Base-by-base conservation (phyloP, 2,329 filamentous ascomycete species). In the Aulographum hederae region DNA sequence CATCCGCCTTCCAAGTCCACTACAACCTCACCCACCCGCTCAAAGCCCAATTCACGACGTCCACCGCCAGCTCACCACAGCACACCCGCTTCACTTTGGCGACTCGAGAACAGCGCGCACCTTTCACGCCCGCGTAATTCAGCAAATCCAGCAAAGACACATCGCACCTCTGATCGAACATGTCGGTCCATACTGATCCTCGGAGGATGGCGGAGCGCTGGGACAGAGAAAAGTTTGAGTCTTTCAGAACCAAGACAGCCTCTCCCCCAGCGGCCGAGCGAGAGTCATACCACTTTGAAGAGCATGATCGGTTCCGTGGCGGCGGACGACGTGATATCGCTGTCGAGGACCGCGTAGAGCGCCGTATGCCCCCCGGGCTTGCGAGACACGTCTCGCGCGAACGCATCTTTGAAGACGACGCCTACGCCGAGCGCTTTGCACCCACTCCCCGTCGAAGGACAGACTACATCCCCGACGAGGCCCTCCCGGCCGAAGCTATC, bases 341-440 rank as follows among this genome's bases (percentile, higher is more conserved):
- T 10, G 43, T 62, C 32, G 51, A 57, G 27, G 55, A 60, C 33
- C 51, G 54, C 36, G 44, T 45, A 30, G 53, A 58, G 35, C 59
- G 53, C 25, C 52, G 50, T 23, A 50, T 43, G n/a, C 38, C 43
- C 34, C 52, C 46, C 20, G 30, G 35, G 8, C 31, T 60, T 58
- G 35, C 62, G 67, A 36, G 56, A 62, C n/a, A n/a, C n/a, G n/a
- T n/a, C n/a, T n/a, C n/a, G 28, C 60, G 61, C 26, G 67, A 73
- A 32, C 59, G 59, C 26, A 62, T 63, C 38, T 59, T 61, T 36
- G 61, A 65, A 38, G 71, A 75, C 14, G 68, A 77, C 3, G 61
- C 52, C 30, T 54, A 47, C 38, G 46, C 44, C 26, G 35, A 43
- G 21, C 27, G 11, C 11, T 10, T 14, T 14, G 27, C 11, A 10